These are phyloP conservation scores for Gamarada debralockiae DNA, from an alignment of 495 filamentous ascomycete genomes.

Conservation along the genomic window DNA sequence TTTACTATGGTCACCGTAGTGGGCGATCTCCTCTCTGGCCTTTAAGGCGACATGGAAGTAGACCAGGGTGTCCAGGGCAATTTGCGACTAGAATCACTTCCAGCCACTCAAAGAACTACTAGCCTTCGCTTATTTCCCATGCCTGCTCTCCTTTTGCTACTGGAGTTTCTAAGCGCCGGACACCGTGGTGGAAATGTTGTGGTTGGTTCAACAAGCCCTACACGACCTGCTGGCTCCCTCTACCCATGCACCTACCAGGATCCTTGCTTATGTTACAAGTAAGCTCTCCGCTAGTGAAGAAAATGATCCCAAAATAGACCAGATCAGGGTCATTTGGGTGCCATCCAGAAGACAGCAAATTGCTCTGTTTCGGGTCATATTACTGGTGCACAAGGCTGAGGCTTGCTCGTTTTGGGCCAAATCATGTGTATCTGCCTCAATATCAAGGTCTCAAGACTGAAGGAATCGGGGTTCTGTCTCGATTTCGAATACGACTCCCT, in stretches of 20 bases:
- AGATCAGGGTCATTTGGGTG: conserved; percentile 18
- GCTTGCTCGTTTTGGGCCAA: background rate
- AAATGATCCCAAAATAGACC: conserved; percentile 25
- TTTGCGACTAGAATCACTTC: no score
- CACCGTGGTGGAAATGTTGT: background rate
- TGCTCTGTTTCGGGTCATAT: conserved; percentile 11
- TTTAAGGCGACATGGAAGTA: background rate
- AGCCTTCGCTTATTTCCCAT: background rate
- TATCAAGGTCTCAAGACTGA: background rate
- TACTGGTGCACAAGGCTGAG: conserved; percentile 9
- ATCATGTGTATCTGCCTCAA: background rate
- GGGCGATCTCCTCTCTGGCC: background rate
- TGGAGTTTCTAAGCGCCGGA: background rate
- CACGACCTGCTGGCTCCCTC: background rate
- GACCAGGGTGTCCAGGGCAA: background rate
- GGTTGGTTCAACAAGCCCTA: background rate
- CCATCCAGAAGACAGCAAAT: conserved; percentile 6
- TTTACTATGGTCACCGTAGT: background rate
- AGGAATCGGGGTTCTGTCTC: conserved; percentile 1
- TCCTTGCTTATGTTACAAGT: background rate
- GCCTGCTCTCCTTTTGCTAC: background rate
- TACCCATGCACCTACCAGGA: background rate
- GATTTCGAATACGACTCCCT: background rate
- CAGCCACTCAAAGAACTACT: no score
- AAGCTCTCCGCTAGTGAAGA: background rate